These are phyloP conservation scores for Auricularia heimuer DNA, from an alignment of 768 basidiomycete genomes.

Conservation along the genomic window DNA sequence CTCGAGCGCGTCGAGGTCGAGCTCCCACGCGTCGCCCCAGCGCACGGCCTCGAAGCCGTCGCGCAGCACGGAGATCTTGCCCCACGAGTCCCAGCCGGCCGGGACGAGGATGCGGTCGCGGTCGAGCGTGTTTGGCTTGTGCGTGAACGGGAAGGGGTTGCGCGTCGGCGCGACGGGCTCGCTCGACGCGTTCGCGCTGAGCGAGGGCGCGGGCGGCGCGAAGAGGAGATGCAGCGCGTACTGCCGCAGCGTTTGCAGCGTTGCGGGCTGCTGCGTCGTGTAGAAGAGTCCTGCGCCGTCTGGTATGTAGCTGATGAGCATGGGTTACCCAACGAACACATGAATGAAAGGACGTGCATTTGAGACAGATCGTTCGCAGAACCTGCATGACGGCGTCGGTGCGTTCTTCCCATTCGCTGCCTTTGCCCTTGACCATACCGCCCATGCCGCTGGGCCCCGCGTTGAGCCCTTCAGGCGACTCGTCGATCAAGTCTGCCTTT, in stretches of 20 bases:
- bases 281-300: conserved; percentile 92
- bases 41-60: conserved; percentile 83
- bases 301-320: conserved; percentile 20
- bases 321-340: no score
- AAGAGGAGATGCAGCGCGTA: conserved; percentile 80
- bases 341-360: conserved; percentile 49
- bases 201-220: conserved; percentile 48
- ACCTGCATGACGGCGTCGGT: conserved; percentile 94
- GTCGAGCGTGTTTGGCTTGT: conserved; percentile 86
- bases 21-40: conserved; percentile 75
- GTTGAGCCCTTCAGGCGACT: conserved; percentile 57
- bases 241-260: conserved; percentile 66
- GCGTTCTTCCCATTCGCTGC: conserved; percentile 88
- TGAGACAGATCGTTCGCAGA: conserved; percentile 83
- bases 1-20: conserved; percentile 40
- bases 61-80: conserved; percentile 81
- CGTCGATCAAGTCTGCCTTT: conserved; percentile 89
- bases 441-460: conserved; percentile 74
- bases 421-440: conserved; percentile 85
- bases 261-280: conserved; percentile 71
- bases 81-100: conserved; percentile 97
- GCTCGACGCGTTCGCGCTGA: conserved; percentile 20
- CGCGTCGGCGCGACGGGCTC: conserved; percentile 42
- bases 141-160: conserved; percentile 77
- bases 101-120: conserved; percentile 88